These are phyloP conservation scores for Diaporthe vaccinii DNA, from an alignment of 2,329 filamentous ascomycete genomes.

Conservation along the genomic window DNA sequence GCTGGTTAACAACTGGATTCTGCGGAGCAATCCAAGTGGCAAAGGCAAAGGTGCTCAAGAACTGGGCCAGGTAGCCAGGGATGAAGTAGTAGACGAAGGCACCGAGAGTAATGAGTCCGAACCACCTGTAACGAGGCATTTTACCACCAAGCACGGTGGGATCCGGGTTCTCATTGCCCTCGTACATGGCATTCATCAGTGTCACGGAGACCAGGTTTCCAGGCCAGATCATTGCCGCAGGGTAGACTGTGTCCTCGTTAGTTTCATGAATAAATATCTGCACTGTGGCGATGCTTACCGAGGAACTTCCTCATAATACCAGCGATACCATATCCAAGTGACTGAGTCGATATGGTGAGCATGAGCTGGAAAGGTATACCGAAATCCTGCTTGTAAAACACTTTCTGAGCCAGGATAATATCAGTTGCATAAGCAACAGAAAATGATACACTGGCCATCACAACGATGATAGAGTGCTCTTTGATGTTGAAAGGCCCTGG, in stretches of 20 bases:
- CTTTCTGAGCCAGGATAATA: conserved; percentile 77
- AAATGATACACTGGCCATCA: conserved; percentile 80
- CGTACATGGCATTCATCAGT: conserved; percentile 81
- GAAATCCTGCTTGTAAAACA: conserved; percentile 80
- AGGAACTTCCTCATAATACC: conserved; percentile 76
- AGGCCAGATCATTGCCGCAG: conserved; percentile 83
- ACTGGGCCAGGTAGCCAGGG: conserved; percentile 77
- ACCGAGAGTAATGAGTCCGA: conserved; percentile 67
- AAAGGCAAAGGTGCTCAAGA: conserved; percentile 78
- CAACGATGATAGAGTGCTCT: conserved; percentile 76
- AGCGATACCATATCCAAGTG: conserved; percentile 77
- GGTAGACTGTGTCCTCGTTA: conserved; percentile 61
- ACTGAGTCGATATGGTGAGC: conserved; percentile 77
- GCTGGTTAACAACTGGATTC: conserved; percentile 76
- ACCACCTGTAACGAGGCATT: conserved; percentile 77
- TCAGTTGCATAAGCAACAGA: conserved; percentile 80
- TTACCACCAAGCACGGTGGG: conserved; percentile 71
- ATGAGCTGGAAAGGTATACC: conserved; percentile 76
- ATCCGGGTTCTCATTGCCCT: conserved; percentile 64
- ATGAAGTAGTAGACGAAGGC: conserved; percentile 78
- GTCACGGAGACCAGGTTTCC: conserved; percentile 75
- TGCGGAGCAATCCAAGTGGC: conserved; percentile 80
- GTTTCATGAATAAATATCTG: background rate
- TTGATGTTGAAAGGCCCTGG: conserved; percentile 79
- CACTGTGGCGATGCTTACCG: conserved; percentile 53